Base-by-base conservation (phyloP, 352 stramenopile genomes). In the Globisporangium paroecandrum region DNA sequence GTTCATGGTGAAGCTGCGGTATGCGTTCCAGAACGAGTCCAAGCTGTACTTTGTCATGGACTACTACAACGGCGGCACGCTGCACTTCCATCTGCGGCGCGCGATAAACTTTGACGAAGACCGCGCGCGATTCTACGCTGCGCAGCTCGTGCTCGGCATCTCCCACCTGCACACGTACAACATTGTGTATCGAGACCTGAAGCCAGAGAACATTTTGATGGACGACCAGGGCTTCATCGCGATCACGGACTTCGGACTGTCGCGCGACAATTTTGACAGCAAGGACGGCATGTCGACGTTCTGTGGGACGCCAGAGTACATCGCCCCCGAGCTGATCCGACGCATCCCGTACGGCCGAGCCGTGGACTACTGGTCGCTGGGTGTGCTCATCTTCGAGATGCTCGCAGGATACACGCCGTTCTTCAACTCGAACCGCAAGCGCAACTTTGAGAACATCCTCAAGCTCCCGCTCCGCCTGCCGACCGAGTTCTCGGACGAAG, bases 221-320 rank as follows among this genome's bases (percentile, higher is more conserved):
- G 88, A 95, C 63, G 83, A 93, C 59, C 58, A 85, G 54, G 90
- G 90, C 8, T 95, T 91, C 69, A 82, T 97, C 57, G 89, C 89
- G 15, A 73, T 97, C n/a, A 94, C 89, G 5, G 90, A 97, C 62
- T 95, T 97, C 68, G 90, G 90, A n/a, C 71, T 96, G 7, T 94
- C 87, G 9, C 83, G 87, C 51, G 87, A 94, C 66, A 81, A 83
- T 38, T 79, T 91, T 15, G 87, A 92, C 62, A 85, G 82, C 56
- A 93, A 89, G 58, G 84, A 93, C 55, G 84, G 84, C 20, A 76
- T 93, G 65, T 77, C 89, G 59, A 97, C 87, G 0, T 94, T 93
- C 66, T 98, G 93, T 61, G 93, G 94, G 9, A 98, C 94, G 57
- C 94, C 94, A 24, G 94, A 97, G 75, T 98, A 98, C 77, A 96